A percentile compares a stretch with the other conserved stretches of the same genome.
Evolutionary conservation across 768 basidiomycete genomes (phyloP).

Genomic region (Sarcodon aspratus): DNA sequence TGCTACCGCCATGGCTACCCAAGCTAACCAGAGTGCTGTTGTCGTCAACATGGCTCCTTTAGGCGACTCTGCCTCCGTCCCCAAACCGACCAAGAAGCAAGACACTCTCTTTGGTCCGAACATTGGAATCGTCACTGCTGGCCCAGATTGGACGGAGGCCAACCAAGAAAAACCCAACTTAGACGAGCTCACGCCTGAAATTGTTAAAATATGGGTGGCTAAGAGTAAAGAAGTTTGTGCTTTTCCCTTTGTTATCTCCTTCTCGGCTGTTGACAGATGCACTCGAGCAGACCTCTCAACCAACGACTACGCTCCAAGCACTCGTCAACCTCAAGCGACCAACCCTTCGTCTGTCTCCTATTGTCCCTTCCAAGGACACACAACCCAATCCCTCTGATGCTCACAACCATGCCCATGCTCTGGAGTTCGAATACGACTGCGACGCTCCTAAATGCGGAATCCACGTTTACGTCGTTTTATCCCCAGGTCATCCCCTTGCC

Average conservation of each 20-base stretch:
- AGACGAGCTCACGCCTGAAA: constrained; percentile 72
- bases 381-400: constrained; percentile 28
- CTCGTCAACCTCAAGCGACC: constrained; percentile 92
- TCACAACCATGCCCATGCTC: constrained; percentile 50
- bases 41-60: constrained; percentile 22
- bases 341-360: constrained; percentile 65
- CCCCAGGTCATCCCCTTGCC: constrained; percentile 49
- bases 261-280: neutral
- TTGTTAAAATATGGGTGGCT: constrained; percentile 75
- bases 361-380: constrained; percentile 18
- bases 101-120: constrained; percentile 89
- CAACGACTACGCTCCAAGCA: constrained; percentile 90
- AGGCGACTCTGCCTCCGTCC: constrained; percentile 5
- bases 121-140: constrained; percentile 63
- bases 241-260: neutral
- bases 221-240: constrained; percentile 76
- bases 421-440: constrained; percentile 91
- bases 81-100: constrained; percentile 38
- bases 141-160: constrained; percentile 59
- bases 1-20: constrained; percentile 38
- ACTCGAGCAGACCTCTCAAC: constrained; percentile 48
- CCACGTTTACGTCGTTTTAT: constrained; percentile 63
- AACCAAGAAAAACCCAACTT: constrained; percentile 51
- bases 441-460: constrained; percentile 80
- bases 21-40: constrained; percentile 9